Evolutionary conservation across 139 green algal genomes (phyloP), one percentile per base, ranked within the genome.

Genomic region (Chara braunii): DNA sequence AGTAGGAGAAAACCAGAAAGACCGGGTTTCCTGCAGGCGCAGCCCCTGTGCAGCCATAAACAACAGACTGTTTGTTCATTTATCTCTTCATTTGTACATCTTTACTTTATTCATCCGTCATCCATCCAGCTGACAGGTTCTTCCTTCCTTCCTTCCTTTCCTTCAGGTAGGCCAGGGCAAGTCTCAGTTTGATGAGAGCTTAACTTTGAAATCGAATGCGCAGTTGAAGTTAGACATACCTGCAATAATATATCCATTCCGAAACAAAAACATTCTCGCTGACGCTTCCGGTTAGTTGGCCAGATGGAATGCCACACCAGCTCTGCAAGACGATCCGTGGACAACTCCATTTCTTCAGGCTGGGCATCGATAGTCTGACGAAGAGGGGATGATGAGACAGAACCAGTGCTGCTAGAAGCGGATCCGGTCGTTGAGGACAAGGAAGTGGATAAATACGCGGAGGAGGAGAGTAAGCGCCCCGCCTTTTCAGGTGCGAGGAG

Each of bases 181-280:
- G n/a, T n/a, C n/a, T n/a, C n/a, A n/a, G n/a, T n/a, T n/a, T n/a
- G n/a, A n/a, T n/a, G n/a, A n/a, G n/a, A n/a, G n/a, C n/a, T n/a
- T n/a, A n/a, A n/a, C n/a, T n/a, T n/a, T n/a, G n/a, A n/a, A n/a
- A n/a, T n/a, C n/a, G n/a, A n/a, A n/a, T n/a, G n/a, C n/a, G n/a
- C n/a, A n/a, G n/a, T n/a, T n/a, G n/a, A n/a, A n/a, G n/a, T n/a
- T n/a, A n/a, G n/a, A n/a, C n/a, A n/a, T n/a, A 74, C 45, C 43
- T 36, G 67, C 12, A 74, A 48, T 44, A 70, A 60, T 32, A 86
- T 59, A 36, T 97, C 89, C 90, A 96, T 96, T 50, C 92, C 91
- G 79, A 97, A 97, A 31, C 64, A 82, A 74, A 95, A 95, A 68
- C 97, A 97, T 40, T 88, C 90, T 1, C 91, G 81, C 77, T 97